Evolutionary conservation across 139 green algal species (phyloP).

Genomic region (Edaphochlamys debaryana): DNA sequence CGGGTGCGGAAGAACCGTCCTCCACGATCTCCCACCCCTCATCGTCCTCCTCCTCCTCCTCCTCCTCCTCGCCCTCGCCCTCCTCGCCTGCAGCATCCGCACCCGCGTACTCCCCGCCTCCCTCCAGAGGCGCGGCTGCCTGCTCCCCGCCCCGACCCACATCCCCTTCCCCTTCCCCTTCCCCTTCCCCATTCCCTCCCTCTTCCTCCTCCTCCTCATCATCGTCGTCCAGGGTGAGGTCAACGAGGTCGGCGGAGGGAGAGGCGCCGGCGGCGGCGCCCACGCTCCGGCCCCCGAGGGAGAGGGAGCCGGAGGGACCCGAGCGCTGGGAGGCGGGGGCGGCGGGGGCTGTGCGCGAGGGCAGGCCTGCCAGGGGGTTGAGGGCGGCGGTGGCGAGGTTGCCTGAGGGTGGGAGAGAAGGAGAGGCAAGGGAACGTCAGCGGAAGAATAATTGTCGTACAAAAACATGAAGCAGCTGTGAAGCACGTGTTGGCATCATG

Average conservation of each 20-base stretch:
- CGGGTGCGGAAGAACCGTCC: too few relatives aligned
- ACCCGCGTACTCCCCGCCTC: neutral
- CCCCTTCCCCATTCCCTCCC: neutral
- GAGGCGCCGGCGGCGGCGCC: neutral
- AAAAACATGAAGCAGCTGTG: too few relatives aligned
- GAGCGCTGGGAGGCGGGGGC: neutral
- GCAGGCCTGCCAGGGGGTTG: neutral
- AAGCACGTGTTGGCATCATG: too few relatives aligned
- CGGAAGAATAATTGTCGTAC: too few relatives aligned
- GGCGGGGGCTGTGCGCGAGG: neutral
- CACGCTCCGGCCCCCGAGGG: too few relatives aligned
- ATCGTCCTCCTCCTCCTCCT: neutral
- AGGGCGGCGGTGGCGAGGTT: neutral
- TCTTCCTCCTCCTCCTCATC: neutral
- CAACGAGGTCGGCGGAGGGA: neutral
- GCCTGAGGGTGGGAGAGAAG: neutral
- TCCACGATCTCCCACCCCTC: neutral
- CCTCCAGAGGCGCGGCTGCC: neutral
- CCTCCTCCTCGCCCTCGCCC: neutral
- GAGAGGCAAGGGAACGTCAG: too few relatives aligned
- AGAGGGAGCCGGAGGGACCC: too few relatives aligned
- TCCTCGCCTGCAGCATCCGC: neutral
- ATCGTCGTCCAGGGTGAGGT: slow-evolving; percentile 20
- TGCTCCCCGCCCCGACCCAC: neutral
- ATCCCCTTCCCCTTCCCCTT: neutral